These are phyloP conservation scores for Emergomyces pasteurianus DNA, from an alignment of 2,329 filamentous ascomycete genomes.

Conservation along the genomic window DNA sequence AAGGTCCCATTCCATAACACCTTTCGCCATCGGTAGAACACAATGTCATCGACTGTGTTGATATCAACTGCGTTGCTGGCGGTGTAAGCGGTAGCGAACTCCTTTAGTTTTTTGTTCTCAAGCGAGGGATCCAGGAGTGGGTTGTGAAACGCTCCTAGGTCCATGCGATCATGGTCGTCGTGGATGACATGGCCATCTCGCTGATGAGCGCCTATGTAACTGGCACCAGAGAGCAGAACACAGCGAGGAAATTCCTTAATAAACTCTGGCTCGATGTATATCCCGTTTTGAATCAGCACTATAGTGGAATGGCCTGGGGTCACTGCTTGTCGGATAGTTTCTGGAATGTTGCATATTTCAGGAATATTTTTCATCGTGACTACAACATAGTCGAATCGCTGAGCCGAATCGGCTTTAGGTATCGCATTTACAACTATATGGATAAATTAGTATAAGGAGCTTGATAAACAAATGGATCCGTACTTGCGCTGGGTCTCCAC, in stretches of 20 bases:
- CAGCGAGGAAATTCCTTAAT: background rate
- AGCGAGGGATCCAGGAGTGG: background rate
- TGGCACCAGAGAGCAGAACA: background rate
- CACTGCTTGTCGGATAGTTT: background rate
- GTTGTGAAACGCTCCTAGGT: background rate
- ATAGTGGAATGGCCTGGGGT: background rate
- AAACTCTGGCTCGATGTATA: background rate
- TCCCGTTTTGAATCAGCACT: background rate
- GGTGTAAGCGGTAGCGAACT: background rate
- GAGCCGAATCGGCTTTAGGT: background rate
- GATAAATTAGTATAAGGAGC: background rate
- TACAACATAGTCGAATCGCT: background rate
- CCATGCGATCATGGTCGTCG: background rate
- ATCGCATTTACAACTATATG: background rate
- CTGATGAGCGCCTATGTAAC: background rate
- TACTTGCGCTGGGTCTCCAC: background rate
- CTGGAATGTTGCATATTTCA: background rate
- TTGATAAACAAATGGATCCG: background rate
- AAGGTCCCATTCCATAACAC: background rate
- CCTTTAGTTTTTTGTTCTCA: background rate
- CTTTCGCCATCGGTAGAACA: background rate
- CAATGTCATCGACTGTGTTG: background rate
- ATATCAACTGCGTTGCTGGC: background rate
- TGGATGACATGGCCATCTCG: background rate
- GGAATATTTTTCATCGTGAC: background rate